Conservation (phyloP, 805 yeast genomes). For the Ogataea sp. region DNA sequence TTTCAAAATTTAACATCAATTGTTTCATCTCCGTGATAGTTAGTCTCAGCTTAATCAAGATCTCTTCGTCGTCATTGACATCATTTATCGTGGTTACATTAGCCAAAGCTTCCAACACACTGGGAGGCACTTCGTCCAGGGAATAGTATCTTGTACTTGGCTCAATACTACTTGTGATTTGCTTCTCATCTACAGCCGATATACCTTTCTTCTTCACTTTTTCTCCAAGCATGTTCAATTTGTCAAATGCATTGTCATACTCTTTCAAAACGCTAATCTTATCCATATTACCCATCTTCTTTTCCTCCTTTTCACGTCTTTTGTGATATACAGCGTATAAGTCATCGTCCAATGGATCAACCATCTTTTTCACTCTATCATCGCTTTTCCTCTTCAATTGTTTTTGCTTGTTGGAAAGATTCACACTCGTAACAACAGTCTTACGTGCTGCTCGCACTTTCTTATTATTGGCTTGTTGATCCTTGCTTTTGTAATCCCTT, state of each 20-base stretch:
- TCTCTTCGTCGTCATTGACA: constrained; percentile 38
- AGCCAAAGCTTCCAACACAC: not conserved
- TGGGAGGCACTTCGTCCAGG: not conserved
- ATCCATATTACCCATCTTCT: constrained; percentile 48
- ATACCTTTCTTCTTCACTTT: constrained; percentile 7
- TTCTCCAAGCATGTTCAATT: constrained; percentile 28
- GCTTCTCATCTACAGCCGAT: not conserved
- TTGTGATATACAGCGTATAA: constrained; percentile 39
- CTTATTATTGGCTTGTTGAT: constrained; percentile 1
- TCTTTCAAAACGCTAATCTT: constrained; percentile 44
- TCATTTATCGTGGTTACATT: constrained; percentile 41
- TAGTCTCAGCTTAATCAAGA: constrained; percentile 39
- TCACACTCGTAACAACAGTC: not conserved
- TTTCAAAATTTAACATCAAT: constrained; percentile 28
- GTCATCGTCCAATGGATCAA: constrained; percentile 41
- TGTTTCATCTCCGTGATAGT: constrained; percentile 41
- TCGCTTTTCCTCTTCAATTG: not conserved
- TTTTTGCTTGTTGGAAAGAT: constrained; percentile 1
- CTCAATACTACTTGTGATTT: not conserved
- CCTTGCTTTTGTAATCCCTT: constrained; percentile 9
- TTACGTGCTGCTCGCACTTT: not conserved
- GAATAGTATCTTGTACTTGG: not conserved
- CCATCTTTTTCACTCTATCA: constrained; percentile 1
- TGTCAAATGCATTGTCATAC: constrained; percentile 44
- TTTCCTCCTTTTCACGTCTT: constrained; percentile 58